phyloP scores from a whole-genome alignment of 1,284 basidiomycete genomes.

The Mycosarcoma maydis region DNA sequence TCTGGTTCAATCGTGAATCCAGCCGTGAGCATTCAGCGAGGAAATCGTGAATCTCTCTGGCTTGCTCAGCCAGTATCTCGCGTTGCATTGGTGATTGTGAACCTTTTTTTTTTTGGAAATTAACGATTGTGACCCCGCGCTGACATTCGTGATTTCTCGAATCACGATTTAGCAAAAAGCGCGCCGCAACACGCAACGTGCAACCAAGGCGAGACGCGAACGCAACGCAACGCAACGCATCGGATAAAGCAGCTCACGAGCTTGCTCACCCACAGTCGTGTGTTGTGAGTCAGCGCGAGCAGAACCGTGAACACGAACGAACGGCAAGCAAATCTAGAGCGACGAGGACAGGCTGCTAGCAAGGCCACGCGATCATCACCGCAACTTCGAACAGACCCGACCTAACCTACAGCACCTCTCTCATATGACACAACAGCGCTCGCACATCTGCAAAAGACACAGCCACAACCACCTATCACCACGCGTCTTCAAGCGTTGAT shows the following conservation, averaged over 20 bases:
- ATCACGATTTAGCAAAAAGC: background rate
- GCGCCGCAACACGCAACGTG: background rate
- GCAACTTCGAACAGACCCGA: too few relatives aligned
- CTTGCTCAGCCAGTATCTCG: slow-evolving; percentile 1
- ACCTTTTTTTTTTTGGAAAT: background rate
- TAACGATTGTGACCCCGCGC: too few relatives aligned
- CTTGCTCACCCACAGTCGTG: background rate
- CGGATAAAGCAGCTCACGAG: background rate
- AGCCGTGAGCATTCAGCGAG: background rate
- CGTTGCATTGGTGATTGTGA: background rate
- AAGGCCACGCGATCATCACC: too few relatives aligned
- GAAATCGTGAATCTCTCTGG: background rate
- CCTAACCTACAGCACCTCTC: too few relatives aligned
- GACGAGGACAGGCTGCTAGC: too few relatives aligned
- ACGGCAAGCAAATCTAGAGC: background rate
- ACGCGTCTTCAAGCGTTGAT: slow-evolving; percentile 17
- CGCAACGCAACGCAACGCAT: background rate
- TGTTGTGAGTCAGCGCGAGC: too few relatives aligned
- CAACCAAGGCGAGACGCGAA: slow-evolving; percentile 2
- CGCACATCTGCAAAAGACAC: too few relatives aligned
- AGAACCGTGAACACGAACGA: background rate
- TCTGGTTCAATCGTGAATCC: too few relatives aligned
- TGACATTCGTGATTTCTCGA: too few relatives aligned
- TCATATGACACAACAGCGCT: background rate
- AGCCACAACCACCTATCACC: too few relatives aligned